A percentile compares a stretch with the other conserved stretches of the same genome.
Conservation (phyloP, 305 asterid genomes). For the Salvia sclarea region DNA sequence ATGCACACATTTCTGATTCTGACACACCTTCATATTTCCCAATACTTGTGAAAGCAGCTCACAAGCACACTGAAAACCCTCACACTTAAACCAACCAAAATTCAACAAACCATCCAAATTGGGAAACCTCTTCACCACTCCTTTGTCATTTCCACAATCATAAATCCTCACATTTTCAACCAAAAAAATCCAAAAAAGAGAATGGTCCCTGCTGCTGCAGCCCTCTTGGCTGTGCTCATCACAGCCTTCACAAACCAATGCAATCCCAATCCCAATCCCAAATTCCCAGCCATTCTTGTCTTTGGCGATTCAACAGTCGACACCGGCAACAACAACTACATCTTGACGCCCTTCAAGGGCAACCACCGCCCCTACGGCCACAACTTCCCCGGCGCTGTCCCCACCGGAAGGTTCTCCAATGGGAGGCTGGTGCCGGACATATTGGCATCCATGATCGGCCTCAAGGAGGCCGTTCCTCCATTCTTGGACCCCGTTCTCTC, state of each 20-base stretch:
- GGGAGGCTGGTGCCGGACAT: slow-evolving; percentile 73
- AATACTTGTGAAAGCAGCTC: slow-evolving; percentile 26
- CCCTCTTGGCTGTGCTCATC: slow-evolving; percentile 18
- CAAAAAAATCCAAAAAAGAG: background rate
- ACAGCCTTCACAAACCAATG: slow-evolving; percentile 22
- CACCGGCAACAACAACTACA: slow-evolving; percentile 72
- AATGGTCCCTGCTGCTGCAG: slow-evolving; percentile 27
- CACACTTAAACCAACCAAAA: background rate
- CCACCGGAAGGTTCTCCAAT: slow-evolving; percentile 71
- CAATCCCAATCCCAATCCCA: slow-evolving; percentile 29
- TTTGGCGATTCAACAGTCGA: slow-evolving; percentile 76
- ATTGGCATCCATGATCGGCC: slow-evolving; percentile 56
- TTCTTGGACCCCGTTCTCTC: slow-evolving; percentile 56
- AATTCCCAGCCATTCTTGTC: slow-evolving; percentile 55
- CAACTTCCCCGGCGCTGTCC: slow-evolving; percentile 46
- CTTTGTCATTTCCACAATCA: background rate
- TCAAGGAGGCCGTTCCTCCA: slow-evolving; percentile 65
- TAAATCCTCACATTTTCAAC: background rate
- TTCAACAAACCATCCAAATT: slow-evolving; percentile 25
- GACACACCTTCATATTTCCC: slow-evolving; percentile 36
- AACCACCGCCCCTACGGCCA: slow-evolving; percentile 64
- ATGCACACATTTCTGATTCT: slow-evolving; percentile 15
- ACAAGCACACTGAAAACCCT: slow-evolving; percentile 12
- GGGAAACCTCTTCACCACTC: background rate
- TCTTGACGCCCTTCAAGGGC: slow-evolving; percentile 48